Conservation (phyloP, 805 yeast species). For the Myxozyma neotropica region DNA sequence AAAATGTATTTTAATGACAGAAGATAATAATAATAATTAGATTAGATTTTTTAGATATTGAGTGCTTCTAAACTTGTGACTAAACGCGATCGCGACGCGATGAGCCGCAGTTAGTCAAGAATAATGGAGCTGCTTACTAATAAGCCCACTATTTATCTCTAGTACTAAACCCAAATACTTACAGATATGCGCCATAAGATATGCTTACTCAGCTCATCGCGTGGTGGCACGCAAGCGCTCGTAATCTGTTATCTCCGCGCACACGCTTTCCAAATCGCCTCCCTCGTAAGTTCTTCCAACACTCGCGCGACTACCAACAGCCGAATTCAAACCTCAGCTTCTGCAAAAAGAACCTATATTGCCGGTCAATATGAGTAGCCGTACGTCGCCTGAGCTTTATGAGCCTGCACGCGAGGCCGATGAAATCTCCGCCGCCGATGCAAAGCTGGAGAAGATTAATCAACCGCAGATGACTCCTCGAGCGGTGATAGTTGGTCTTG, state of each 20-base stretch:
- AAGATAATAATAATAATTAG: too few species aligned
- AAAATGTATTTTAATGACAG: too few species aligned
- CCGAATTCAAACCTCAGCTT: too few species aligned
- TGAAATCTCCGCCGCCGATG: constrained; percentile 8
- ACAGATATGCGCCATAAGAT: background rate
- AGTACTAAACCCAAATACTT: background rate
- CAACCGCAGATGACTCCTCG: constrained; percentile 58
- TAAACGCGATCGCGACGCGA: too few species aligned
- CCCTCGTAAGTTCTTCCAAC: background rate
- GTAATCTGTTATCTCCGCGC: constrained; percentile 1
- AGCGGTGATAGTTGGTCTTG: constrained; percentile 72
- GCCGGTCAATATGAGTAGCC: too few species aligned
- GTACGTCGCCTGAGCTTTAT: constrained; percentile 13
- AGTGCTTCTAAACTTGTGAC: too few species aligned
- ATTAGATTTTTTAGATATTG: too few species aligned
- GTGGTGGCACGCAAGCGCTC: background rate
- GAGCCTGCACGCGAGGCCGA: constrained; percentile 9
- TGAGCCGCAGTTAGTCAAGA: too few species aligned
- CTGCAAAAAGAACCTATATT: too few species aligned
- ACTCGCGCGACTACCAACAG: too few species aligned
- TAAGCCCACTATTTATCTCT: too few species aligned
- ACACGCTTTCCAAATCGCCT: background rate
- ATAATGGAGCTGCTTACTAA: too few species aligned
- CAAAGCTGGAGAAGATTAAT: constrained; percentile 41
- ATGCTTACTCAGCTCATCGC: background rate